A percentile compares a stretch with the other conserved stretches of the same genome.
Conservation (phyloP, 2,329 filamentous ascomycete species). For the Berkeleyomyces basicola region DNA sequence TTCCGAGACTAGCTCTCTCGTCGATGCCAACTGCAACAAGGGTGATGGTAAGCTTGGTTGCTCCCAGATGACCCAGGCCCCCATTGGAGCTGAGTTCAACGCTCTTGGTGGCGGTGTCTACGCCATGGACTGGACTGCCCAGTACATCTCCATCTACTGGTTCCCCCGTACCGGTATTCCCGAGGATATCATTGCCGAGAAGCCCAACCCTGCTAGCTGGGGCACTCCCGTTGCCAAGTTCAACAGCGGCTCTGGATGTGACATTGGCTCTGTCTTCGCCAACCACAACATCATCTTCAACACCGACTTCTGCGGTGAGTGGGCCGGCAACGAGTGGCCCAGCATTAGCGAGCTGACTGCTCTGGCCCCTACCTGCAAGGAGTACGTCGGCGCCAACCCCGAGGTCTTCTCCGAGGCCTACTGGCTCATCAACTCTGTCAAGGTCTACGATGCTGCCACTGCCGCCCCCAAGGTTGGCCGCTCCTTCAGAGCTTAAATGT, state of each 20-base stretch:
- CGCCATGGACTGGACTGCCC: constrained; percentile 58
- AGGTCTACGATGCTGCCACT: constrained; percentile 30
- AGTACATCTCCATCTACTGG: constrained; percentile 63
- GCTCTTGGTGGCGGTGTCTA: constrained; percentile 51
- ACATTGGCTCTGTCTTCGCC: constrained; percentile 53
- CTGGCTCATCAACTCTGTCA: constrained; percentile 60
- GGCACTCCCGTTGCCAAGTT: constrained; percentile 53
- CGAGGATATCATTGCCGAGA: constrained; percentile 38
- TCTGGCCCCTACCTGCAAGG: constrained; percentile 47
- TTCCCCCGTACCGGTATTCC: constrained; percentile 55
- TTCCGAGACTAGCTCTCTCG: constrained; percentile 29
- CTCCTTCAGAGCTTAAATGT: not conserved
- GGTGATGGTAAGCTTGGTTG: constrained; percentile 41
- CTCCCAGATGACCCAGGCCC: constrained; percentile 32
- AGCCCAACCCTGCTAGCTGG: constrained; percentile 53
- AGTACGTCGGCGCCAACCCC: constrained; percentile 57
- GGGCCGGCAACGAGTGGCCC: constrained; percentile 58
- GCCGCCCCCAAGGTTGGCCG: not conserved
- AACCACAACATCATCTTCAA: constrained; percentile 64
- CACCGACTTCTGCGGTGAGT: constrained; percentile 75
- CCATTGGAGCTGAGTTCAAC: constrained; percentile 58
- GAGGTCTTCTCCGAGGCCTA: constrained; percentile 53
- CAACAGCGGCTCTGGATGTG: constrained; percentile 45
- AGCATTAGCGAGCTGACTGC: constrained; percentile 39
- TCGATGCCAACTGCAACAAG: constrained; percentile 39